phyloP scores from a whole-genome alignment of 208 protist genomes.

The Porcisia hertigi region DNA sequence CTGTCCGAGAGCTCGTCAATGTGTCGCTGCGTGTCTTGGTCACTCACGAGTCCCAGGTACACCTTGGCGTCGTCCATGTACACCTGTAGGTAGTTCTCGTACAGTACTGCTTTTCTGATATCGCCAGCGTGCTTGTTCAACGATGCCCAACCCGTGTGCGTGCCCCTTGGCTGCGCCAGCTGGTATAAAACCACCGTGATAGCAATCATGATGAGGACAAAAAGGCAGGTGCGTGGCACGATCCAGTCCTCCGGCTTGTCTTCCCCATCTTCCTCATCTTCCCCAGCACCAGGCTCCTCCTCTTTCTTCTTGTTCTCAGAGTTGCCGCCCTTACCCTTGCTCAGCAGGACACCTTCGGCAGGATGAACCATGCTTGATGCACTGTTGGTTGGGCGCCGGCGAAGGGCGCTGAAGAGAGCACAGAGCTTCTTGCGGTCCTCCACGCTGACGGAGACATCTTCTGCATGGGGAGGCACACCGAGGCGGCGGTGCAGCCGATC shows the following conservation, averaged over 20 bases:
- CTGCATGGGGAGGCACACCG: background rate
- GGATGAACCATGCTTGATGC: background rate
- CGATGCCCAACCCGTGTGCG: conserved; percentile 52
- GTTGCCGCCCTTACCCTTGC: conserved; percentile 12
- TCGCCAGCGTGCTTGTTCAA: conserved; percentile 41
- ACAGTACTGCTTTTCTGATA: conserved; percentile 48
- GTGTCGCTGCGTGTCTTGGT: conserved; percentile 66
- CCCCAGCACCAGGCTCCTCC: conserved; percentile 18
- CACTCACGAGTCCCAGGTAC: conserved; percentile 52
- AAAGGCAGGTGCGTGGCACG: conserved; percentile 55
- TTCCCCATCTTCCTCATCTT: conserved; percentile 31
- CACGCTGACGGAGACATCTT: background rate
- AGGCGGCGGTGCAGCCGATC: background rate
- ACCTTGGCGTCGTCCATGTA: conserved; percentile 55
- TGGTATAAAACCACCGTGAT: conserved; percentile 53
- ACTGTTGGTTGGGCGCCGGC: background rate
- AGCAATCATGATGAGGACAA: conserved; percentile 56
- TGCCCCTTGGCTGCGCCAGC: conserved; percentile 42
- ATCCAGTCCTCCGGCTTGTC: conserved; percentile 51
- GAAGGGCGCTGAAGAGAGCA: conserved; percentile 3
- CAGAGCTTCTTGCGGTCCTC: background rate
- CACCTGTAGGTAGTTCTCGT: conserved; percentile 64
- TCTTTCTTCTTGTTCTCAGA: conserved; percentile 6
- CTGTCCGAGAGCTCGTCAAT: conserved; percentile 40
- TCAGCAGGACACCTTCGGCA: background rate